Evolutionary conservation across 306 rosid genomes (phyloP).

Genomic region (Mucuna pruriens): DNA sequence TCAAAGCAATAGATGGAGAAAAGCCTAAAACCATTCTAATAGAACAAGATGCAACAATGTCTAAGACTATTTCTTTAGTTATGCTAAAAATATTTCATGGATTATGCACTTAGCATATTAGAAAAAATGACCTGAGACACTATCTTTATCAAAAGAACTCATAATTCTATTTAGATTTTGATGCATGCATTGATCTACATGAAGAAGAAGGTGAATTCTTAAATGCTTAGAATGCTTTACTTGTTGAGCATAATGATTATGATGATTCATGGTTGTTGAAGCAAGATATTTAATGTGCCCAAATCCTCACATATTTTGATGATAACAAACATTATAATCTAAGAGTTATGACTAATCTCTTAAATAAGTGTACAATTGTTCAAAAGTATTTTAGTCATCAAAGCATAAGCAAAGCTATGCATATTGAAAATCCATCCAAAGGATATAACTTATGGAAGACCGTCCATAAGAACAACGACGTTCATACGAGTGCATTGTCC

Average conservation of each 20-base stretch:
- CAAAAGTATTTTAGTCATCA: too few species aligned
- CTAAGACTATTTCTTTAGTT: conserved; percentile 11
- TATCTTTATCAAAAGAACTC: neutral
- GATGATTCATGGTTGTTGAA: neutral
- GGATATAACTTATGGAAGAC: too few species aligned
- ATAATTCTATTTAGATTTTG: neutral
- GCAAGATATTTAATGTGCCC: too few species aligned
- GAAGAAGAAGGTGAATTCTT: neutral
- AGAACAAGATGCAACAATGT: neutral
- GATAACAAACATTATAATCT: too few species aligned
- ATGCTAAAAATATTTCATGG: neutral
- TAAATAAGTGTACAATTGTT: too few species aligned
- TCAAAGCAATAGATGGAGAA: neutral
- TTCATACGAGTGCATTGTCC: too few species aligned
- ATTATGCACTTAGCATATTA: too few species aligned
- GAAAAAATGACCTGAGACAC: neutral
- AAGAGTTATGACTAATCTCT: too few species aligned
- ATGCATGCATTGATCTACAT: conserved; percentile 3
- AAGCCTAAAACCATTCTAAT: neutral
- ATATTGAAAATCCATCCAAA: too few species aligned
- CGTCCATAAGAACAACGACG: too few species aligned
- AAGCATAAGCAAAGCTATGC: too few species aligned
- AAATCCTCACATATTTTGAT: too few species aligned
- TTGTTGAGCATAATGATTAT: neutral
- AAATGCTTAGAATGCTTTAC: neutral